Conservation (phyloP, 176 grass and related monocot genomes). For the Lolium rigidum region DNA sequence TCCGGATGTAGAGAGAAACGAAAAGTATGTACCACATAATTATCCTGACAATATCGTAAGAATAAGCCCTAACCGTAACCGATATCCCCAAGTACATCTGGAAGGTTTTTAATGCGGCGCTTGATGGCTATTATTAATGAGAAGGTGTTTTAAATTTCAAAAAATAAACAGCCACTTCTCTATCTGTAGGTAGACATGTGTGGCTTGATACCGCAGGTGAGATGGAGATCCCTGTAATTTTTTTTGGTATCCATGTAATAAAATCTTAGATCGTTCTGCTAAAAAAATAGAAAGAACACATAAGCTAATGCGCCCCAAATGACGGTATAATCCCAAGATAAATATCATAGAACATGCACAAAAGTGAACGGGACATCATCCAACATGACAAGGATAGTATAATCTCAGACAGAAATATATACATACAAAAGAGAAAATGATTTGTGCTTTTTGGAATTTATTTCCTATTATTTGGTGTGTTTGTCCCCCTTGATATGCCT, state of each 20-base stretch:
- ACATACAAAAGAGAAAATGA: slow-evolving; percentile 41
- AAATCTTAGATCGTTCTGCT: neutral
- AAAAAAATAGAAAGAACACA: slow-evolving; percentile 5
- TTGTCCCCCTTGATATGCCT: slow-evolving; percentile 30
- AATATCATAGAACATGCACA: slow-evolving; percentile 37
- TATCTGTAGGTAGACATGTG: neutral
- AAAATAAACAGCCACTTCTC: no score
- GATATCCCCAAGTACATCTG: no score
- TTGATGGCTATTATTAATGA: no score
- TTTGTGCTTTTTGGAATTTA: slow-evolving; percentile 40
- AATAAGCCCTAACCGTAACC: slow-evolving; percentile 7
- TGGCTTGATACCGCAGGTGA: no score
- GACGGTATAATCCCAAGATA: neutral
- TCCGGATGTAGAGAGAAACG: neutral
- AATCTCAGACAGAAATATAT: slow-evolving; percentile 47
- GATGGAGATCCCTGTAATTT: no score
- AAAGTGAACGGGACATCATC: neutral
- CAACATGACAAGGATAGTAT: slow-evolving; percentile 14
- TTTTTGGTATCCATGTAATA: no score
- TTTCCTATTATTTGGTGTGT: slow-evolving; percentile 46
- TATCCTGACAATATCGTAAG: neutral
- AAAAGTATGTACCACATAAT: neutral
- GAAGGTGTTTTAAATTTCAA: no score
- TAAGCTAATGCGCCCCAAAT: slow-evolving; percentile 28
- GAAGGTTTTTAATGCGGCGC: no score